Conservation (phyloP, 495 filamentous ascomycete genomes). For the Penicillium waksmanii region DNA sequence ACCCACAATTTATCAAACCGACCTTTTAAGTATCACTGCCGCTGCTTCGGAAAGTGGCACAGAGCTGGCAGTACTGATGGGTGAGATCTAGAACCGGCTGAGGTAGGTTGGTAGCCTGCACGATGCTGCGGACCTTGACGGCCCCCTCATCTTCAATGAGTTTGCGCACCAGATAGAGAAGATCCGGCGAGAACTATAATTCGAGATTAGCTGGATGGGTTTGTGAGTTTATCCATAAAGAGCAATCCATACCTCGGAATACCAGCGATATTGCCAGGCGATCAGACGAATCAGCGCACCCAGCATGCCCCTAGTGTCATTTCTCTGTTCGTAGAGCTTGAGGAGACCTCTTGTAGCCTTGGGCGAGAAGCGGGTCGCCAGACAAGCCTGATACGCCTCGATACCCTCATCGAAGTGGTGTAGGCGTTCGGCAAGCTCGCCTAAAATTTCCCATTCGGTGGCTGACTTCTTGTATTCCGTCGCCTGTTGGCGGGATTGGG, state of each 20-base stretch:
- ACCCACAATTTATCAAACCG: conserved; percentile 3
- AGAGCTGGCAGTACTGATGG: conserved; percentile 92
- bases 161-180: conserved; percentile 83
- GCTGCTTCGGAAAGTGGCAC: conserved; percentile 91
- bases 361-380: conserved; percentile 82
- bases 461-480: conserved; percentile 94
- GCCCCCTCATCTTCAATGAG: conserved; percentile 97
- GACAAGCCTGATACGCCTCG: conserved; percentile 86
- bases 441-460: conserved; percentile 98
- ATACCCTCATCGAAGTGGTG: conserved; percentile 88
- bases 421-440: conserved; percentile 86
- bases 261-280: conserved; percentile 99
- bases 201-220: not conserved
- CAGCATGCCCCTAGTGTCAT: conserved; percentile 75
- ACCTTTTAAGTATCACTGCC: conserved; percentile 78
- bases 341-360: conserved; percentile 87
- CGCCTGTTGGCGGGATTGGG: conserved; percentile 84
- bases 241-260: conserved; percentile 72
- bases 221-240: not conserved
- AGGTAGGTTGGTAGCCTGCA: conserved; percentile 91
- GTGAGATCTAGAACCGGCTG: conserved; percentile 93
- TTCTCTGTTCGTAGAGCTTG: conserved; percentile 71
- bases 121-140: conserved; percentile 94
- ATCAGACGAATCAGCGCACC: conserved; percentile 83
- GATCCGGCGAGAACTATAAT: conserved; percentile 82